Percentiles rank a stretch among this genome's conserved stretches.
Conservation (phyloP, 495 filamentous ascomycete species). For the Thermochaetoides thermophila region DNA sequence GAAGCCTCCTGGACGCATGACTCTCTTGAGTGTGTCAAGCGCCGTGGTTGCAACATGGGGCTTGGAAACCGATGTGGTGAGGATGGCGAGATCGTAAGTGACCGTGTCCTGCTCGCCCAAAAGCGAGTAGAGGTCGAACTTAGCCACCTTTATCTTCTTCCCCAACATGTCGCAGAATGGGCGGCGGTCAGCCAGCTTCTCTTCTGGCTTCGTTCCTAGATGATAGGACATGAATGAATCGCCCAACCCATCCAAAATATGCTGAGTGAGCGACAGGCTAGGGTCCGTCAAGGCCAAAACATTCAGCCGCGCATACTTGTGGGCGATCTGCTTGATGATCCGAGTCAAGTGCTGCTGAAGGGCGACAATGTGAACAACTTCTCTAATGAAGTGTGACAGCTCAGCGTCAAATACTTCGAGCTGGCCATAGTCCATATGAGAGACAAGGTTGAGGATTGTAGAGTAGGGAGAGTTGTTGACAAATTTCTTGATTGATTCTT, state of each 20-base stretch:
- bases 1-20: conserved; percentile 29
- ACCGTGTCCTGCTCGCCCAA: conserved; percentile 1
- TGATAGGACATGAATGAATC: conserved; percentile 20
- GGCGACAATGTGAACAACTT: conserved; percentile 14
- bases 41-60: background rate
- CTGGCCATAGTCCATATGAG: conserved; percentile 10
- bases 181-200: conserved; percentile 6
- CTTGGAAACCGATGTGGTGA: conserved; percentile 20
- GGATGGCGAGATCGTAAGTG: conserved; percentile 24
- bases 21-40: conserved; percentile 12
- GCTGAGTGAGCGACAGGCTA: conserved; percentile 14
- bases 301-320: conserved; percentile 29
- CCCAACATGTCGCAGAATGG: background rate
- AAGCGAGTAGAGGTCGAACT: conserved; percentile 16
- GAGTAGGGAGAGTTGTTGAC: conserved; percentile 19
- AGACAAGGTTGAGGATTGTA: conserved; percentile 15
- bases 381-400: conserved; percentile 14
- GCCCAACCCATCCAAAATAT: conserved; percentile 19
- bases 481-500: conserved; percentile 16
- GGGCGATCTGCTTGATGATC: conserved; percentile 24
- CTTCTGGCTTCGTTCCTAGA: conserved; percentile 10
- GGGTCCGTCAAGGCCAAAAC: conserved; percentile 23
- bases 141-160: conserved; percentile 11
- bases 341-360: conserved; percentile 23
- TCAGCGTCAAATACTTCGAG: conserved; percentile 13